These are phyloP conservation scores for Xerophyta viscosa DNA, from an alignment of 106 monocot genomes.

Conservation along the genomic window DNA sequence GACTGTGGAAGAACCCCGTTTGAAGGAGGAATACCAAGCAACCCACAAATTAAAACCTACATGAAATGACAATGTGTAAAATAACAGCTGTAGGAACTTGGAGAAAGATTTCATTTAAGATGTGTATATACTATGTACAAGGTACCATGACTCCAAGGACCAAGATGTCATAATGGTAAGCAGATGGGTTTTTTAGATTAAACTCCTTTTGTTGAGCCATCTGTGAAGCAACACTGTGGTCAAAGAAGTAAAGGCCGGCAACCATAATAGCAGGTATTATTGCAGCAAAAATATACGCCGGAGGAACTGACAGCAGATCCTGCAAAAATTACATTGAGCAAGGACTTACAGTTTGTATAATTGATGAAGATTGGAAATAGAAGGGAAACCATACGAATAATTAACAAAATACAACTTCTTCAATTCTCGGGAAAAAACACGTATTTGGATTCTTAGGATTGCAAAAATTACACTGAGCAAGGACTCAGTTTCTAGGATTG, in stretches of 20 bases:
- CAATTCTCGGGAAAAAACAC: too few species aligned
- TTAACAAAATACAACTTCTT: too few species aligned
- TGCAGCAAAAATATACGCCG: constrained; percentile 8
- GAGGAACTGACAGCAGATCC: constrained; percentile 10
- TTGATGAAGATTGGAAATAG: too few species aligned
- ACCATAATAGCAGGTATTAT: constrained; percentile 12
- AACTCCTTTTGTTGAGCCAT: constrained; percentile 18
- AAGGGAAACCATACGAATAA: constrained; percentile 18
- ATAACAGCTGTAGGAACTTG: too few species aligned
- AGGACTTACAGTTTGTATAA: too few species aligned
- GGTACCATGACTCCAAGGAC: constrained; percentile 13
- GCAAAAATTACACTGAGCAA: too few species aligned
- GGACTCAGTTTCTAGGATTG: too few species aligned
- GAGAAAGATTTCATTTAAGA: too few species aligned
- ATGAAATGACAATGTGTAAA: neutral
- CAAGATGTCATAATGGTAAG: constrained; percentile 15
- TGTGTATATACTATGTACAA: too few species aligned
- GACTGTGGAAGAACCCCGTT: constrained; percentile 45
- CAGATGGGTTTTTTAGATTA: constrained; percentile 13
- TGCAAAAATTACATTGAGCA: constrained; percentile 5
- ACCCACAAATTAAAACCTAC: constrained; percentile 38
- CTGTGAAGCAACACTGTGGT: constrained; percentile 16
- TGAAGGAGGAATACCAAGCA: constrained; percentile 37
- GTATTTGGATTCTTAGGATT: too few species aligned
- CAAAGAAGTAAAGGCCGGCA: constrained; percentile 16